These are phyloP conservation scores for Coemansia sp. DNA, from an alignment of 192 early-diverging fungal genomes.

Conservation along the genomic window DNA sequence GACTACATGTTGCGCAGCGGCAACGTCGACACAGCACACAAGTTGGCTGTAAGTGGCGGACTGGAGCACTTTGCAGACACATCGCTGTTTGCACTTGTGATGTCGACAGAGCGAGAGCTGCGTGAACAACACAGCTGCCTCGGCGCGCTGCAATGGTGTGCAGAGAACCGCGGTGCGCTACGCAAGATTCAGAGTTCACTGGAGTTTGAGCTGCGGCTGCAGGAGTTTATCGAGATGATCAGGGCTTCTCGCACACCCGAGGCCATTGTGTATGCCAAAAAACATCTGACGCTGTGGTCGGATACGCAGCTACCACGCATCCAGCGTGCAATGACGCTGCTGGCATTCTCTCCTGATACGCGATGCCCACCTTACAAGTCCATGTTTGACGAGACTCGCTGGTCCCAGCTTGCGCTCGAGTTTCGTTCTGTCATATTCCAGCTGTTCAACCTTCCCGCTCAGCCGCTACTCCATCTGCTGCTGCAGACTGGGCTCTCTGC, in stretches of 20 bases:
- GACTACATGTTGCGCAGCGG: conserved; percentile 96
- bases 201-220: conserved; percentile 93
- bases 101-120: conserved; percentile 78
- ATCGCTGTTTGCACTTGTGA: conserved; percentile 82
- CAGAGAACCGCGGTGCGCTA: conserved; percentile 83
- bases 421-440: conserved; percentile 87
- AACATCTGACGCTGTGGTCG: conserved; percentile 77
- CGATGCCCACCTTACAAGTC: conserved; percentile 75
- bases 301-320: conserved; percentile 77
- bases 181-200: conserved; percentile 92
- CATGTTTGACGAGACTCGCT: conserved; percentile 61
- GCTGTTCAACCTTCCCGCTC: conserved; percentile 81
- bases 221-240: conserved; percentile 92
- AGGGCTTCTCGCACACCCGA: conserved; percentile 61
- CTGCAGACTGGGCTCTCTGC: conserved; percentile 96
- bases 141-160: conserved; percentile 92
- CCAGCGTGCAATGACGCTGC: conserved; percentile 84
- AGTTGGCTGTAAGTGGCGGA: conserved; percentile 55
- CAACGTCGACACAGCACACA: conserved; percentile 70
- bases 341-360: conserved; percentile 81
- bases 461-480: conserved; percentile 81
- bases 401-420: conserved; percentile 73
- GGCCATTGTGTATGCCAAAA: conserved; percentile 85
- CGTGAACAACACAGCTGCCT: conserved; percentile 69
- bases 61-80: conserved; percentile 77